Conservation (phyloP, 2,329 filamentous ascomycete species). For the Cercospora canescens region DNA sequence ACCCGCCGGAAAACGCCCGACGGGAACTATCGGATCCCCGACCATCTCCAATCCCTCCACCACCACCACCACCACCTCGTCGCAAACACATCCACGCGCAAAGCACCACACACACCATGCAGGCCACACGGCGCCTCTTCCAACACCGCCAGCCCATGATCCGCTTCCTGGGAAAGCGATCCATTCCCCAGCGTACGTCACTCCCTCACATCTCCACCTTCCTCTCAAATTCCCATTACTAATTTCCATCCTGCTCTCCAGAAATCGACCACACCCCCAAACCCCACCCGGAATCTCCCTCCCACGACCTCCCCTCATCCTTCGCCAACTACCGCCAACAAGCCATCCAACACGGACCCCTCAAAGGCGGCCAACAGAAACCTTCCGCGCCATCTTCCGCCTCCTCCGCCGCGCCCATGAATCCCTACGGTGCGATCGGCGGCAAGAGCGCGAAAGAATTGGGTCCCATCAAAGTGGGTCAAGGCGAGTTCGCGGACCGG, state of each 20-base stretch:
- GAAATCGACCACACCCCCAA: constrained; percentile 74
- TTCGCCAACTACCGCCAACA: constrained; percentile 78
- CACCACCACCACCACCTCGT: background rate
- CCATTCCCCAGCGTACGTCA: constrained; percentile 44
- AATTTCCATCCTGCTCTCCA: constrained; percentile 43
- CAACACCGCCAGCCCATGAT: constrained; percentile 53
- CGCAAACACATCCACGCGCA: constrained; percentile 5
- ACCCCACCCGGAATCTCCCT: constrained; percentile 71
- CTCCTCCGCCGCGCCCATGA: constrained; percentile 19
- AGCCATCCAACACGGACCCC: constrained; percentile 75
- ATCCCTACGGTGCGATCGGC: constrained; percentile 51
- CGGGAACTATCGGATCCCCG: background rate
- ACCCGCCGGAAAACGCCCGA: background rate
- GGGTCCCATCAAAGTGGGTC: constrained; percentile 68
- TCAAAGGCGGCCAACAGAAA: constrained; percentile 41
- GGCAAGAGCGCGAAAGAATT: constrained; percentile 67
- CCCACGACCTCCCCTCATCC: constrained; percentile 63
- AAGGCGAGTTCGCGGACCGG: constrained; percentile 83
- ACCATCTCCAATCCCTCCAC: background rate
- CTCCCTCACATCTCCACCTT: background rate
- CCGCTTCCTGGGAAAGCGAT: constrained; percentile 52
- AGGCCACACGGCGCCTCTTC: constrained; percentile 47
- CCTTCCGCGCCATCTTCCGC: constrained; percentile 12
- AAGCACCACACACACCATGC: constrained; percentile 40
- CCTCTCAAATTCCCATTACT: background rate